Evolutionary conservation across 2,329 filamentous ascomycete species (phyloP).

Genomic region (Ophiostoma sp.): DNA sequence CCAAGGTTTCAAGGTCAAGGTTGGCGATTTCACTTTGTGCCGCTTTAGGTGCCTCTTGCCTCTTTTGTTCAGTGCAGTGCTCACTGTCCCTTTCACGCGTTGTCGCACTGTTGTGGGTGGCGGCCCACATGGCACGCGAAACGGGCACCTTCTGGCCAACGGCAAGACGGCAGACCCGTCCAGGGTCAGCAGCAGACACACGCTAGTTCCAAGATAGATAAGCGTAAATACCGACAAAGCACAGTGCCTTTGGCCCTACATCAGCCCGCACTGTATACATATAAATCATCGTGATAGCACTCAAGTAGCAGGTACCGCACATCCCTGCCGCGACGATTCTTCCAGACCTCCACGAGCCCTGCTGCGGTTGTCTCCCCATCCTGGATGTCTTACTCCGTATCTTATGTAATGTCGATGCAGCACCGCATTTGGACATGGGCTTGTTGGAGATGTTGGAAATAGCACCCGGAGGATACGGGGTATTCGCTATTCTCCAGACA

Average conservation of each 20-base stretch:
- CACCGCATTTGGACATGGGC: constrained; percentile 9
- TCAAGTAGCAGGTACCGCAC: neutral
- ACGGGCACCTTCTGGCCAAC: constrained; percentile 17
- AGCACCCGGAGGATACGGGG: neutral
- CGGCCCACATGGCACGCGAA: constrained; percentile 3
- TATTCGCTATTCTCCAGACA: neutral
- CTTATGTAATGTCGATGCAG: neutral
- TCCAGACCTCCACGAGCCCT: constrained; percentile 7
- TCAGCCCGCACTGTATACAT: too few relatives aligned
- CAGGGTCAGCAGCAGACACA: neutral
- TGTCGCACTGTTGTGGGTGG: constrained; percentile 16
- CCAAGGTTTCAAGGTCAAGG: neutral
- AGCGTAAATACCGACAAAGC: neutral
- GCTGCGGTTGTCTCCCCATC: neutral
- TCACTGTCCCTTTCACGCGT: neutral
- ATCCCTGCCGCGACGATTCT: neutral
- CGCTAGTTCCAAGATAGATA: neutral
- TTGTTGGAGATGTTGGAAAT: constrained; percentile 3
- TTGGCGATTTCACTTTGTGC: neutral
- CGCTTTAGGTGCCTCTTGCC: neutral
- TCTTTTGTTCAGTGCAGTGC: neutral
- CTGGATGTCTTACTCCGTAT: neutral
- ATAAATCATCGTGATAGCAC: too few relatives aligned
- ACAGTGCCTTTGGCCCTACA: neutral
- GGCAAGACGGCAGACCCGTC: constrained; percentile 7